These are phyloP conservation scores for Ophiostoma montium DNA, from an alignment of 2,329 filamentous ascomycete species.

Conservation along the genomic window DNA sequence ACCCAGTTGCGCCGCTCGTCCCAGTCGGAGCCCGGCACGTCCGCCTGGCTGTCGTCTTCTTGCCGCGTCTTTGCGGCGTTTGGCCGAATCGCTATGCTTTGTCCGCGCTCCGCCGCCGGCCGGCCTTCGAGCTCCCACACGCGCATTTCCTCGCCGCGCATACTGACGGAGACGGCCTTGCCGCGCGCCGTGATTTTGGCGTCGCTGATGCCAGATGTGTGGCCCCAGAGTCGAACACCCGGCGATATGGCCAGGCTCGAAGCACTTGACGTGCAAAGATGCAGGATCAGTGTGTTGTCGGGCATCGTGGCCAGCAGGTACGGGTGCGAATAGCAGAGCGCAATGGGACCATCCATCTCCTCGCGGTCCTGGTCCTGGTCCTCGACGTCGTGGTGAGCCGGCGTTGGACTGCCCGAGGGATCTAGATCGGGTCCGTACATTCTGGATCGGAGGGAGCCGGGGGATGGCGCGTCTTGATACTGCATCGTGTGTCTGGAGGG, in stretches of 20 bases:
- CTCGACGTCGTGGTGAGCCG: neutral
- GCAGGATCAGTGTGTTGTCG: slow-evolving; percentile 76
- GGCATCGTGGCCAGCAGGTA: slow-evolving; percentile 73
- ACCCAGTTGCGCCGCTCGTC: slow-evolving; percentile 50
- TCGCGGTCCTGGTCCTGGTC: neutral
- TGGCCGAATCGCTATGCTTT: slow-evolving; percentile 37
- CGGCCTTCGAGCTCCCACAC: slow-evolving; percentile 78
- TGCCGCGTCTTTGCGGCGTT: neutral
- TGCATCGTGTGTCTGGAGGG: neutral
- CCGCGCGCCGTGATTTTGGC: slow-evolving; percentile 73
- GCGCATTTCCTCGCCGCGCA: slow-evolving; percentile 61
- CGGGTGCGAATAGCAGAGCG: slow-evolving; percentile 61
- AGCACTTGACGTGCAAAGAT: slow-evolving; percentile 63
- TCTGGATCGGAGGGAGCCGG: neutral
- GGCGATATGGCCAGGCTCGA: slow-evolving; percentile 53
- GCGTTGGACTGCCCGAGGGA: neutral
- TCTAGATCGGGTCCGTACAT: neutral
- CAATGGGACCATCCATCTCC: slow-evolving; percentile 29
- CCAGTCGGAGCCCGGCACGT: slow-evolving; percentile 18
- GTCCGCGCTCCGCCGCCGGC: slow-evolving; percentile 19
- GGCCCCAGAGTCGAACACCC: slow-evolving; percentile 72
- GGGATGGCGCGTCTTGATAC: neutral
- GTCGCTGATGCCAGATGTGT: slow-evolving; percentile 77
- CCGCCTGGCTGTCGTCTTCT: slow-evolving; percentile 1
- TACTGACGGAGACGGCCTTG: slow-evolving; percentile 81